Percentiles rank a stretch among this genome's conserved stretches.
Conservation (phyloP, 2,329 filamentous ascomycete genomes). For the Aspergillus sp. region DNA sequence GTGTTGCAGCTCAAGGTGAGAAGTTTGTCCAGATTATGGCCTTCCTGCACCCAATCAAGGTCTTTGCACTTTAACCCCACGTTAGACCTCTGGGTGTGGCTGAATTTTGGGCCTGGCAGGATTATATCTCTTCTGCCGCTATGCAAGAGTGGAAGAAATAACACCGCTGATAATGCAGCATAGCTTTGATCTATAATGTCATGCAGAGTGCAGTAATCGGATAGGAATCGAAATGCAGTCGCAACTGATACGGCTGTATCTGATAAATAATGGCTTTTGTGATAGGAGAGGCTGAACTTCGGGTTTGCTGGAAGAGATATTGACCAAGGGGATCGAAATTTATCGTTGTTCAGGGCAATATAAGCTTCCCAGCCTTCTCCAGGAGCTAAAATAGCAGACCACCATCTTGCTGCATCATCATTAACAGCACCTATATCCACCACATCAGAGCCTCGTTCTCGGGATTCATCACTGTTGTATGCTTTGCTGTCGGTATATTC, state of each 20-base stretch:
- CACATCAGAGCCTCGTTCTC: not conserved
- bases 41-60: not conserved
- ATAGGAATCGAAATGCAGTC: conserved; percentile 4
- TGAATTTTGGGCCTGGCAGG: not conserved
- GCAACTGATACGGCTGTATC: not conserved
- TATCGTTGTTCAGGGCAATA: not conserved
- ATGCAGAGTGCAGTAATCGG: conserved; percentile 6
- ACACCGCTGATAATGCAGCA: conserved; percentile 7
- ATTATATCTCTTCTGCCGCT: not conserved
- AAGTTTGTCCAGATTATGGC: conserved; percentile 5
- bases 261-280: not conserved
- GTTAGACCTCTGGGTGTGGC: not conserved
- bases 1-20: conserved; percentile 9
- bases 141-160: conserved; percentile 5
- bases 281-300: not conserved
- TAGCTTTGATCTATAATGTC: conserved; percentile 6
- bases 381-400: conserved; percentile 5
- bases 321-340: conserved; percentile 7
- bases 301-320: conserved; percentile 2
- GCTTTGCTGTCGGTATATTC: conserved; percentile 2
- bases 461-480: not conserved
- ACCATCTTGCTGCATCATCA: conserved; percentile 3
- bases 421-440: not conserved
- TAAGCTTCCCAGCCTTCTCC: conserved; percentile 5
- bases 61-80: not conserved